Evolutionary conservation across 257 asterid species (phyloP).

Genomic region (Forsythia viridissima): DNA sequence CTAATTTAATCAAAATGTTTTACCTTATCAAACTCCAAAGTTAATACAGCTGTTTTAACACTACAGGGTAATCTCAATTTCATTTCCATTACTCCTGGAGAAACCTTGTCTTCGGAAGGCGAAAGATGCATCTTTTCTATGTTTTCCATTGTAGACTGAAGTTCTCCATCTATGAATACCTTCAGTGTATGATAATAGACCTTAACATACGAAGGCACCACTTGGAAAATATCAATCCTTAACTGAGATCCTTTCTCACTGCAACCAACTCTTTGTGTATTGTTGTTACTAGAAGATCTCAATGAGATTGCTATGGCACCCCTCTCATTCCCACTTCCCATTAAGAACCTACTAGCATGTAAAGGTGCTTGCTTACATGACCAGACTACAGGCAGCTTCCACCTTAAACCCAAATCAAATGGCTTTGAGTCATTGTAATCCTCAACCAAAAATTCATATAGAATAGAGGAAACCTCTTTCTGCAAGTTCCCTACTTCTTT

Average conservation of each 20-base stretch:
- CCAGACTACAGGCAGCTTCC: constrained; percentile 86
- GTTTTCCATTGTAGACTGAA: constrained; percentile 47
- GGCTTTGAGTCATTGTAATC: constrained; percentile 55
- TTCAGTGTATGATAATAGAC: constrained; percentile 81
- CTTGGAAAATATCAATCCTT: constrained; percentile 79
- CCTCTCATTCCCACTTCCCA: constrained; percentile 98
- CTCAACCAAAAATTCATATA: constrained; percentile 64
- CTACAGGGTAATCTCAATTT: constrained; percentile 70
- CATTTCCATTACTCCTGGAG: constrained; percentile 92
- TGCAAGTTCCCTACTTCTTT: constrained; percentile 44
- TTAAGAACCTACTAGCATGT: constrained; percentile 73
- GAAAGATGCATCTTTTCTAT: constrained; percentile 66
- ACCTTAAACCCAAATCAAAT: constrained; percentile 73
- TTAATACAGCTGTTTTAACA: constrained; percentile 74
- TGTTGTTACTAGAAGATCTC: constrained; percentile 50
- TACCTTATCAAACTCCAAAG: constrained; percentile 96
- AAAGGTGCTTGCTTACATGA: constrained; percentile 79
- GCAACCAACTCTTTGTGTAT: constrained; percentile 25
- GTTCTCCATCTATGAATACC: constrained; percentile 69
- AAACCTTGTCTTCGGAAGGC: constrained; percentile 96
- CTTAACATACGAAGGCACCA: constrained; percentile 99
- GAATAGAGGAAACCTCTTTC: constrained; percentile 47
- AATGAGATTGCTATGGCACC: constrained; percentile 91
- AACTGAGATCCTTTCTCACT: constrained; percentile 49
- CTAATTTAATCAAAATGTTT: constrained; percentile 16